Evolutionary conservation across 1,284 basidiomycete species (phyloP).

Genomic region (Chiua sp.): DNA sequence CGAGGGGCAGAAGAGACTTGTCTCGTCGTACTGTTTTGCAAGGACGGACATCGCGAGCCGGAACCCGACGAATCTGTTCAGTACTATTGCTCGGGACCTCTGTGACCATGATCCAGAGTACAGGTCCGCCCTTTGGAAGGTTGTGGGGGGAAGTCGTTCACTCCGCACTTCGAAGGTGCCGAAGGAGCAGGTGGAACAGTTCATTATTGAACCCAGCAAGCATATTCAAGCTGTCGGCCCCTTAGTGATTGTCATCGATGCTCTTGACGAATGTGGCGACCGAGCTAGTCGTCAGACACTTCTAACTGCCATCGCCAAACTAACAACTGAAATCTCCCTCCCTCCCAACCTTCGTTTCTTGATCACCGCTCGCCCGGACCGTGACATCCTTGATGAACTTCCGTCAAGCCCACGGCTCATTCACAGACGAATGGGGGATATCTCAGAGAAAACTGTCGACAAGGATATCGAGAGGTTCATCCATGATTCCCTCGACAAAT

Average conservation of each 20-base stretch:
- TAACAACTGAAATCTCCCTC: not conserved
- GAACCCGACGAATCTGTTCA: slow-evolving; percentile 2
- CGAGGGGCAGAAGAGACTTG: not conserved
- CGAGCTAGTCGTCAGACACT: not conserved
- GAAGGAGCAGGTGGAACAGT: not conserved
- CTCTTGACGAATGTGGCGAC: slow-evolving; percentile 15
- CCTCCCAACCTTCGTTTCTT: slow-evolving; percentile 10
- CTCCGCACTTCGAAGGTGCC: slow-evolving; percentile 3
- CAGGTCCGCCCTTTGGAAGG: slow-evolving; percentile 2
- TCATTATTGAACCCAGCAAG: slow-evolving; percentile 6
- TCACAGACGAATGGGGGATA: not conserved
- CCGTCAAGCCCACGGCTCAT: not conserved
- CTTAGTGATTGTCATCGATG: slow-evolving; percentile 14
- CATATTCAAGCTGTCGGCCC: slow-evolving; percentile 1
- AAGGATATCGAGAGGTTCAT: slow-evolving; percentile 3
- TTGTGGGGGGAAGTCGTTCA: not conserved
- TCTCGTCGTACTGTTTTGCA: not conserved
- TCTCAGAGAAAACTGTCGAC: not conserved
- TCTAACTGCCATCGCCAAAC: not conserved
- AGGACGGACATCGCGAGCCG: not conserved
- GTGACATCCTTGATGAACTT: not conserved
- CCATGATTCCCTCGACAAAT: not conserved
- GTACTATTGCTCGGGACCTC: slow-evolving; percentile 8
- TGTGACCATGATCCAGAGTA: slow-evolving; percentile 3
- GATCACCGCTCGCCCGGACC: slow-evolving; percentile 7